Base-by-base conservation (phyloP, 805 yeast genomes). In the Priceomyces castillae region DNA sequence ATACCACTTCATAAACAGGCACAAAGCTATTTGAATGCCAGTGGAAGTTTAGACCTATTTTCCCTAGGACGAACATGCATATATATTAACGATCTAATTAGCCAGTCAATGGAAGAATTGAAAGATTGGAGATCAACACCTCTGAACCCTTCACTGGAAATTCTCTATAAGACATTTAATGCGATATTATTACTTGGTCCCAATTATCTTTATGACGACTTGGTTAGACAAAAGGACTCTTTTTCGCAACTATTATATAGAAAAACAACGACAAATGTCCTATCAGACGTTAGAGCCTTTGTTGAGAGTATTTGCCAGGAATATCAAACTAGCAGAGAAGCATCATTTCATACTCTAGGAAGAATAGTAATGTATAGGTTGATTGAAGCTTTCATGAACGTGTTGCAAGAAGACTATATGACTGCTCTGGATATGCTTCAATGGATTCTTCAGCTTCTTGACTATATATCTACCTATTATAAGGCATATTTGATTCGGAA, bases 1-100 rank as follows among this genome's bases (percentile, higher is more conserved):
- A 12, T 28, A n/a, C 31, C 31, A 11, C 39, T 59, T 17, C 60
- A 59, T 38, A 49, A 47, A 14, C 67, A 60, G 42, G 63, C 62
- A 3, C 39, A 41, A 12, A 30, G 37, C 14, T 59, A 46, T 33
- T 37, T 49, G 10, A 40, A 39, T 3, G 47, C 47, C 5, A 40
- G 44, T 30, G 59, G 57, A 4, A 38, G 36, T 7, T 44, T 60
- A n/a, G 48, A 50, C 6, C 46, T 41, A 9, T 40, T 28, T 26
- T 61, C 63, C 3, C 40, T 58, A 15, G 59, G 58, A 4, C 39
- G 41, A 22, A 43, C 48, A 5, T 51, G 59, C 37, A 41, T 58
- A 10, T 16, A 25, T 2, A 44, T 42, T 7, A 36, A 47, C 23
- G 37, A 30, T 7, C 16, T 47, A 3, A 37, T 47, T 14, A 28